These are phyloP conservation scores for Tuber umbilicatum DNA, from an alignment of 495 filamentous ascomycete genomes.

Conservation along the genomic window DNA sequence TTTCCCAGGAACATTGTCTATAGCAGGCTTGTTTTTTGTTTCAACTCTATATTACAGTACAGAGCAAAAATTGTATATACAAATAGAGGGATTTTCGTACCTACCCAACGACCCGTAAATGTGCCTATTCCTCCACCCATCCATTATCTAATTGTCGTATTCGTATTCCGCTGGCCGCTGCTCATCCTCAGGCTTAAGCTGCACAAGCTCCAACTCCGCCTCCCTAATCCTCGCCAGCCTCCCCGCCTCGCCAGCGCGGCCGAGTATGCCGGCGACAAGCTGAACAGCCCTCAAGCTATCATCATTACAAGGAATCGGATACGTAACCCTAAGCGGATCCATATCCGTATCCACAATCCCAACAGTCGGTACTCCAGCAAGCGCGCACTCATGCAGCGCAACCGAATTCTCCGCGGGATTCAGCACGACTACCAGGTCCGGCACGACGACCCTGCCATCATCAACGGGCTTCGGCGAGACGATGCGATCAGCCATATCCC, in stretches of 20 bases:
- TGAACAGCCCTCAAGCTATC: constrained; percentile 76
- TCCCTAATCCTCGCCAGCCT: constrained; percentile 56
- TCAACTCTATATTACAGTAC: neutral
- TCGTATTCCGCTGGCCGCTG: constrained; percentile 5
- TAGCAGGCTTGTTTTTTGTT: neutral
- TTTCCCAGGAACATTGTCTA: constrained; percentile 12
- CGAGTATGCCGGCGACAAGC: constrained; percentile 78
- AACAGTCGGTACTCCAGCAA: constrained; percentile 85
- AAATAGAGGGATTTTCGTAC: constrained; percentile 8
- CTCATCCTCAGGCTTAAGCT: constrained; percentile 8
- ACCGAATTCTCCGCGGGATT: constrained; percentile 90
- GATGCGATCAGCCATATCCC: constrained; percentile 48
- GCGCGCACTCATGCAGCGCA: constrained; percentile 79
- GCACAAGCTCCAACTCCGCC: constrained; percentile 50
- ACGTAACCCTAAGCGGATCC: constrained; percentile 89
- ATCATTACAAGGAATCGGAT: constrained; percentile 94
- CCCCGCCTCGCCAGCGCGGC: constrained; percentile 73
- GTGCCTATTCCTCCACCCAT: constrained; percentile 2
- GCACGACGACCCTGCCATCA: constrained; percentile 60
- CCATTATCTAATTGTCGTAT: constrained; percentile 2
- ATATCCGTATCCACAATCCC: constrained; percentile 91
- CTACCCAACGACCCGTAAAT: neutral
- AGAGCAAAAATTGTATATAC: constrained; percentile 12
- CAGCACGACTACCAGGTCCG: constrained; percentile 85
- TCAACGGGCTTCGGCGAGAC: constrained; percentile 58